These are phyloP conservation scores for Podaxis pistillaris DNA, from an alignment of 768 basidiomycete genomes.

Conservation along the genomic window DNA sequence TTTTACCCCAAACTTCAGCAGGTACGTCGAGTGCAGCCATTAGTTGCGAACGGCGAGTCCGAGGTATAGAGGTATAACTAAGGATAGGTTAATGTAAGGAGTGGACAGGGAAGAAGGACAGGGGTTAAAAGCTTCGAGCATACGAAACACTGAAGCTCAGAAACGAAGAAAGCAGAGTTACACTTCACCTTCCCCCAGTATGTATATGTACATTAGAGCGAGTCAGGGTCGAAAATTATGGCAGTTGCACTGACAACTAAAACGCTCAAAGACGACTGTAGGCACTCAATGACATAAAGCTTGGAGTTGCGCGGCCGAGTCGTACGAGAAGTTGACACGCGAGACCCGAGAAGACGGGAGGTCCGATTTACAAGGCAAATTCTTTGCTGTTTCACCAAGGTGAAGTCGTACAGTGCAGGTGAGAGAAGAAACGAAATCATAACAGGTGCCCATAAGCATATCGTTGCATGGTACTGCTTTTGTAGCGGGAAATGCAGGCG, in stretches of 20 bases:
- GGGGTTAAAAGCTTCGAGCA: neutral
- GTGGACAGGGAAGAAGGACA: neutral
- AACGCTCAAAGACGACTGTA: neutral
- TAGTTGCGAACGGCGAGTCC: neutral
- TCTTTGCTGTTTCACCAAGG: neutral
- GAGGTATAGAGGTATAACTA: neutral
- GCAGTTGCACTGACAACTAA: neutral
- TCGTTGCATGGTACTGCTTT: constrained; percentile 14
- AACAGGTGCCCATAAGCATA: constrained; percentile 8
- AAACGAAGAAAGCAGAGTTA: neutral
- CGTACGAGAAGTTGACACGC: neutral
- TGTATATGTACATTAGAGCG: neutral
- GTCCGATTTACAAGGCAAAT: neutral
- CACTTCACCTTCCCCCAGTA: neutral
- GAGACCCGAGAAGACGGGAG: neutral
- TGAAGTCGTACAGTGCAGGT: neutral
- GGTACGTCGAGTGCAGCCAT: constrained; percentile 10
- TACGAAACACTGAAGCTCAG: neutral
- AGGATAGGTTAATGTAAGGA: neutral
- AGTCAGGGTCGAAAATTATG: neutral
- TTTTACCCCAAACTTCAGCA: constrained; percentile 17
- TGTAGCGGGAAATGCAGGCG: constrained; percentile 9
- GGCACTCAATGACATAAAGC: neutral
- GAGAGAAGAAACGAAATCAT: neutral
- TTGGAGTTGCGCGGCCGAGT: neutral